These are phyloP conservation scores for Artemisia argyi DNA, from an alignment of 129 eudicot genomes.

Conservation along the genomic window DNA sequence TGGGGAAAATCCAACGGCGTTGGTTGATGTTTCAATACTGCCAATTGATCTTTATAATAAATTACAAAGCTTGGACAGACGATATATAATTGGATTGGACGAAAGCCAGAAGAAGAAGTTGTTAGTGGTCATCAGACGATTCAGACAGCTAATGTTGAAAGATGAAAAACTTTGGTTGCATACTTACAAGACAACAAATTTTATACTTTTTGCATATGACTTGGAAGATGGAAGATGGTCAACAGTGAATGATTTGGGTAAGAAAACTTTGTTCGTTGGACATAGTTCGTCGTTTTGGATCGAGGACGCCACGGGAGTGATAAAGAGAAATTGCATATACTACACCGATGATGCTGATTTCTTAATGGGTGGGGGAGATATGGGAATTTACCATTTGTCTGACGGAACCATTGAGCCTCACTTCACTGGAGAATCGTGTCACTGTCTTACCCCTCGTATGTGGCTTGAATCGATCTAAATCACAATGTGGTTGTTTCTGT, in stretches of 20 bases:
- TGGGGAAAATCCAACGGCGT: background rate
- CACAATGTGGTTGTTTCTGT: no score
- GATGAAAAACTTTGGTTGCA: background rate
- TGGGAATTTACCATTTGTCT: background rate
- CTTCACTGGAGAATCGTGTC: background rate
- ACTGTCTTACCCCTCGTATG: background rate
- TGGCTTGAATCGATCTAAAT: background rate
- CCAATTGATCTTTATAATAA: background rate
- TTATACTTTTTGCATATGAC: background rate
- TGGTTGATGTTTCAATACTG: background rate
- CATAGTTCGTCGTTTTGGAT: background rate
- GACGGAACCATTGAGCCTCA: background rate
- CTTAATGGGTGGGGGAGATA: background rate
- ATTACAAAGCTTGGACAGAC: background rate
- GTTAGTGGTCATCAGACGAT: background rate
- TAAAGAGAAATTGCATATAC: conserved; percentile 9
- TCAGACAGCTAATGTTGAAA: background rate
- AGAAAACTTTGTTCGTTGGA: background rate
- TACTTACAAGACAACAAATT: background rate
- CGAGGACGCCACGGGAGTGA: background rate
- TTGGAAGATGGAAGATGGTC: conserved; percentile 1
- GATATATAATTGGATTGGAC: background rate
- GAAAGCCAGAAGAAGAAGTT: background rate
- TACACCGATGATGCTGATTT: background rate
- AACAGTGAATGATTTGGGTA: background rate